Evolutionary conservation across 2,329 filamentous ascomycete species (phyloP).

Genomic region (Leptographium galeiforme): DNA sequence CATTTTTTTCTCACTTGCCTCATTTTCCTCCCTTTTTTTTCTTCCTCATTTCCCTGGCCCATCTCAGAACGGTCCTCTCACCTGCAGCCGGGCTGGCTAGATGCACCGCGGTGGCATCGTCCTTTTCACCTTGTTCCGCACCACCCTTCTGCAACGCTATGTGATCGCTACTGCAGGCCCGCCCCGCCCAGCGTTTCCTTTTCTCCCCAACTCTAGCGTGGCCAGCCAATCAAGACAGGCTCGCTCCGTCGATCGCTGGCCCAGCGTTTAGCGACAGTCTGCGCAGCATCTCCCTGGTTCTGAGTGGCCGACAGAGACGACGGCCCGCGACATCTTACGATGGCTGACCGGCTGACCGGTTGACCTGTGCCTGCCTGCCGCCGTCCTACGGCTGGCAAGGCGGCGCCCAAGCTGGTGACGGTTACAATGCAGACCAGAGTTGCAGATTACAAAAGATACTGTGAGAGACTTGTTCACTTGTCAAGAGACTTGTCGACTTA

Average conservation of each 20-base stretch:
- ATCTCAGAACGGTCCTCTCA: background rate
- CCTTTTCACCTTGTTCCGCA: constrained; percentile 1
- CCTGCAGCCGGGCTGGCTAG: background rate
- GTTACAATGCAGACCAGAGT: too few species aligned
- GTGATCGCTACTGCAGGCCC: constrained; percentile 8
- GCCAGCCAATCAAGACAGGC: background rate
- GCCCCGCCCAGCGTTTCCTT: constrained; percentile 4
- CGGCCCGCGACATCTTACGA: too few species aligned
- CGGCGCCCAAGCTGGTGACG: too few species aligned
- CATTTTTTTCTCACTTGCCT: background rate
- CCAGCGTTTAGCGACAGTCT: background rate
- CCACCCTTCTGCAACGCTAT: background rate
- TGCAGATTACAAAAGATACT: too few species aligned
- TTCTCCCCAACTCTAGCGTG: background rate
- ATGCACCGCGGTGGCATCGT: background rate
- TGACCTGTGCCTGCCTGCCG: too few species aligned
- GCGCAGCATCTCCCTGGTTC: too few species aligned
- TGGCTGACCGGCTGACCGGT: too few species aligned
- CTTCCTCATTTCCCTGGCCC: background rate
- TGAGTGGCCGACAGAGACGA: too few species aligned
- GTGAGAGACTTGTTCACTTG: too few species aligned
- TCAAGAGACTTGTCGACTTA: too few species aligned
- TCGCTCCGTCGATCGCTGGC: background rate
- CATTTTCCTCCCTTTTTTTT: background rate
- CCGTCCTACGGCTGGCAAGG: too few species aligned